These are phyloP conservation scores for Penicillium sp. DNA, from an alignment of 2,329 filamentous ascomycete genomes.

Conservation along the genomic window DNA sequence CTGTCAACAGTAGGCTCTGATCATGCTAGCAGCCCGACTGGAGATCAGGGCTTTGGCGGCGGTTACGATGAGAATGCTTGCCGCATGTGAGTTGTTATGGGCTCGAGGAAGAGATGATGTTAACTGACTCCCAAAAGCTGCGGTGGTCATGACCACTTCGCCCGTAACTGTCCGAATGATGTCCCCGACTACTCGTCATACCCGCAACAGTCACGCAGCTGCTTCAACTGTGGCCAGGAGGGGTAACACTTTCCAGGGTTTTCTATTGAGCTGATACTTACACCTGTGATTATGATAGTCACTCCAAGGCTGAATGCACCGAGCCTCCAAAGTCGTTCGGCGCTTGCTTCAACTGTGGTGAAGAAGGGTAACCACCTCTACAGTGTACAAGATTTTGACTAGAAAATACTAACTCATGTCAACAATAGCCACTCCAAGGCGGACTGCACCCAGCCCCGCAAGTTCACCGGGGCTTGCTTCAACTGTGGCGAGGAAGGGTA, in stretches of 20 bases:
- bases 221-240: neutral
- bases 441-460: neutral
- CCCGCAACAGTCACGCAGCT: neutral
- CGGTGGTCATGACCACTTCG: constrained; percentile 39
- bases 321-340: neutral
- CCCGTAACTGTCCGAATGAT: constrained; percentile 45
- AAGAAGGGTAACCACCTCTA: neutral
- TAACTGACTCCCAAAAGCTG: constrained; percentile 30
- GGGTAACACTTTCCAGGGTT: neutral
- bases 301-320: neutral
- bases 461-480: neutral
- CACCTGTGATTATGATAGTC: neutral
- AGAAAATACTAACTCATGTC: neutral
- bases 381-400: neutral
- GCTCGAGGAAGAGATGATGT: neutral
- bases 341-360: constrained; percentile 6
- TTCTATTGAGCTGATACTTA: neutral
- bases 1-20: neutral
- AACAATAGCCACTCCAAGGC: neutral
- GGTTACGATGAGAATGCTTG: constrained; percentile 27
- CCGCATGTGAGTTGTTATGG: constrained; percentile 35
- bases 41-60: neutral
- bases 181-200: neutral
- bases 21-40: neutral
- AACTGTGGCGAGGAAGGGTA: constrained; percentile 8